Conservation (phyloP, 495 filamentous ascomycete species). For the Friedmanniomyces simplex region DNA sequence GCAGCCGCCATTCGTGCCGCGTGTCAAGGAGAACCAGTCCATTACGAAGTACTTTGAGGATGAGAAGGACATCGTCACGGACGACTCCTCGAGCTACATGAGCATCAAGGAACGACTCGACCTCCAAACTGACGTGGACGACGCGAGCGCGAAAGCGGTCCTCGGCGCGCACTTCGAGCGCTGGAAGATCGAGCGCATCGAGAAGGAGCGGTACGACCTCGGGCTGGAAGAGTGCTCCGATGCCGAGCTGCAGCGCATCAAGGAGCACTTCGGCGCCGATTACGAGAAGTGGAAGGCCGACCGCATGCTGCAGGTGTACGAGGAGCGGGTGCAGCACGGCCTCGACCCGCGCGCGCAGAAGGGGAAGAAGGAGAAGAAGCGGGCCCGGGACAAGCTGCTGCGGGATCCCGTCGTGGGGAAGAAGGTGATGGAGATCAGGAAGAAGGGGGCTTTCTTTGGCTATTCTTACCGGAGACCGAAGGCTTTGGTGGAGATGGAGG, state of each 20-base stretch:
- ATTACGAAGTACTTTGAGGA: constrained; percentile 90
- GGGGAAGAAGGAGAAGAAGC: constrained; percentile 48
- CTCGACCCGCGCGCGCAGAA: background rate
- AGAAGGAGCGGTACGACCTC: constrained; percentile 12
- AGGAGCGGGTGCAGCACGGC: constrained; percentile 7
- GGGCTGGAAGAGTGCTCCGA: constrained; percentile 19
- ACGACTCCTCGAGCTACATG: constrained; percentile 29
- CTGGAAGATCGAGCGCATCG: constrained; percentile 2
- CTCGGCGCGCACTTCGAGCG: constrained; percentile 16
- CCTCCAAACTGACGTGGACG: constrained; percentile 1
- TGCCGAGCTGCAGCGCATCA: constrained; percentile 16
- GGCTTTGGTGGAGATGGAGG: constrained; percentile 7
- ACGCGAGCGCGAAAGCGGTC: background rate
- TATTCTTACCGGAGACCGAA: constrained; percentile 70
- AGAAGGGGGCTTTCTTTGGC: constrained; percentile 73
- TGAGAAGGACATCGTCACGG: constrained; percentile 52
- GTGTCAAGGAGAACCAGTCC: constrained; percentile 50
- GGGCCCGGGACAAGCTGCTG: constrained; percentile 69
- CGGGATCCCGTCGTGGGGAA: constrained; percentile 54
- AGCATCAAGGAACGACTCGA: constrained; percentile 22
- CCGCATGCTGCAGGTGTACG: constrained; percentile 11
- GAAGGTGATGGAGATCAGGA: constrained; percentile 64
- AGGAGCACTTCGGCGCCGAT: constrained; percentile 18
- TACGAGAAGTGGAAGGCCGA: constrained; percentile 18
- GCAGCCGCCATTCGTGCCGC: constrained; percentile 66